Evolutionary conservation across 176 grass and related monocot species (phyloP).

Genomic region (Oryza meyeriana): DNA sequence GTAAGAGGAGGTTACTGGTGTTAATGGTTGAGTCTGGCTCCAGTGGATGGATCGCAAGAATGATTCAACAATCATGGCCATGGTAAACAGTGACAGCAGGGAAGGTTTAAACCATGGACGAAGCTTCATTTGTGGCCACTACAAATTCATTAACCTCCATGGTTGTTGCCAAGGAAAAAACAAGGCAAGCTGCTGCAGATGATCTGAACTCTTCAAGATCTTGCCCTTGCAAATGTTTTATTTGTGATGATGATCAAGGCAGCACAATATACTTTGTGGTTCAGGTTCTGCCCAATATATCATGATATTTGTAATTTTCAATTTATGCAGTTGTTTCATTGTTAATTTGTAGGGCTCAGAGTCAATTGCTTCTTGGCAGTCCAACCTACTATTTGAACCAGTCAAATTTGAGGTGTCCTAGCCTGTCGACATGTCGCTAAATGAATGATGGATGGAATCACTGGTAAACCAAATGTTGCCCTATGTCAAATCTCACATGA

Average conservation of each 20-base stretch:
- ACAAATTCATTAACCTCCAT: conserved; percentile 88
- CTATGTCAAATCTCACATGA: conserved; percentile 63
- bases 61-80: conserved; percentile 29
- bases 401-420: conserved; percentile 82
- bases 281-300: conserved; percentile 52
- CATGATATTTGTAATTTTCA: not conserved
- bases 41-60: conserved; percentile 10
- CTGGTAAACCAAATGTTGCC: conserved; percentile 86
- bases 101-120: conserved; percentile 45
- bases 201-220: conserved; percentile 78
- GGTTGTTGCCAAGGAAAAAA: conserved; percentile 84
- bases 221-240: conserved; percentile 74
- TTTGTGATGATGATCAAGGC: conserved; percentile 69
- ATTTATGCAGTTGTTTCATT: not conserved
- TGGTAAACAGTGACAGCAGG: conserved; percentile 20
- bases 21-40: too few species aligned
- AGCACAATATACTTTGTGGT: conserved; percentile 89
- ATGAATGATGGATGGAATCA: not conserved
- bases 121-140: conserved; percentile 74
- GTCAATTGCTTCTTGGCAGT: conserved; percentile 82
- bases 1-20: too few species aligned
- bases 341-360: conserved; percentile 73
- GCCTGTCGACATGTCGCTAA: not conserved
- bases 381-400: conserved; percentile 95
- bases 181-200: conserved; percentile 69